These are phyloP conservation scores for Berberis vulgaris DNA, from an alignment of 164 flowering plant species.

Conservation along the genomic window DNA sequence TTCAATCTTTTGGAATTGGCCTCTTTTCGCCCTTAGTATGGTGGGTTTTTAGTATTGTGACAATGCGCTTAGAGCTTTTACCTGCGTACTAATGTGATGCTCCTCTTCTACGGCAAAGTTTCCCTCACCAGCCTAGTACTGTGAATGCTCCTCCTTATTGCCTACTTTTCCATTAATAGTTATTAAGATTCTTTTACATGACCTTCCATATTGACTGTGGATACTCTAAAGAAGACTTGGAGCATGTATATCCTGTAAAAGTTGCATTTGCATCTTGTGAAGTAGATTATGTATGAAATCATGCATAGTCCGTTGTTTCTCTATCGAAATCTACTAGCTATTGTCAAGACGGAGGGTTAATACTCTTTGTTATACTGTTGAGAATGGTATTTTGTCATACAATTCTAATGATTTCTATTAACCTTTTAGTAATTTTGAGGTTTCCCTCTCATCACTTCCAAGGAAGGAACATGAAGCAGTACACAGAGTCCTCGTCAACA, in stretches of 20 bases:
- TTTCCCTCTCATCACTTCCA: background rate
- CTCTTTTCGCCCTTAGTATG: background rate
- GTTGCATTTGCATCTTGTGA: no score
- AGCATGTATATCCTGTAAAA: no score
- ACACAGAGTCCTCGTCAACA: background rate
- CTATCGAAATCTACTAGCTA: no score
- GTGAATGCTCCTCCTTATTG: background rate
- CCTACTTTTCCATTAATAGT: background rate
- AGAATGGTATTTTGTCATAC: no score
- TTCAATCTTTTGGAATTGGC: background rate
- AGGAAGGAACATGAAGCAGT: background rate
- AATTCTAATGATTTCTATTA: no score
- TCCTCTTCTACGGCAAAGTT: background rate
- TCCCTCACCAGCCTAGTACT: background rate
- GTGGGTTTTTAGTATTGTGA: background rate
- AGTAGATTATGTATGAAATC: no score
- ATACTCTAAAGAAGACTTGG: no score
- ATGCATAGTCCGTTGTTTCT: no score
- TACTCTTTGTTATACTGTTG: no score
- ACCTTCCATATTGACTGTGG: background rate
- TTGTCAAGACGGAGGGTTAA: no score
- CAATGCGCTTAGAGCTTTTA: background rate
- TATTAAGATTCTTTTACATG: background rate
- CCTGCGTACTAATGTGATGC: background rate
- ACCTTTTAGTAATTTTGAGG: background rate